Conservation (phyloP, 225 moss, liverwort and hornwort genomes). For the Straminergon stramineum region DNA sequence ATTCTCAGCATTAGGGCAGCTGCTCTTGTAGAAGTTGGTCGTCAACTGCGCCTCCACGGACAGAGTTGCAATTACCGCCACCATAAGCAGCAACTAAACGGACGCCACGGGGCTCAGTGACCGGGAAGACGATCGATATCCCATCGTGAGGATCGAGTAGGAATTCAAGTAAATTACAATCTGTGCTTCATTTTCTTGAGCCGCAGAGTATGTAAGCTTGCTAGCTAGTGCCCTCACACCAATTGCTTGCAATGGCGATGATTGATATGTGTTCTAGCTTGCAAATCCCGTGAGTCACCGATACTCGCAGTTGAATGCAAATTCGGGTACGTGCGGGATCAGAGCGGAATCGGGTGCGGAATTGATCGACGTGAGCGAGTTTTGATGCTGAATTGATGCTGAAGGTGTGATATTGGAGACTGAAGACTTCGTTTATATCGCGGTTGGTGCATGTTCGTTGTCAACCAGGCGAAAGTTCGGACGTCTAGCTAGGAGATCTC, state of each 20-base stretch:
- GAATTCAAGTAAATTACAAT: background rate
- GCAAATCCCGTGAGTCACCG: background rate
- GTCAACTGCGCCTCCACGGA: conserved; percentile 2
- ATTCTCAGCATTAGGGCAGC: conserved; percentile 1
- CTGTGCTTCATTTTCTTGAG: background rate
- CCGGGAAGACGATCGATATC: background rate
- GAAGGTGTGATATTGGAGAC: background rate
- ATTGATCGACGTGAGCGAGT: no score
- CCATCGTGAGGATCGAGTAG: background rate
- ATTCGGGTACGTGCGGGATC: no score
- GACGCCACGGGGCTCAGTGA: background rate
- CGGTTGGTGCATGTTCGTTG: background rate
- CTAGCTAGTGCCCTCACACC: background rate
- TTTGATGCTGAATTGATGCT: background rate
- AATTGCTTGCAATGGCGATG: background rate
- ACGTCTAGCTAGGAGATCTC: background rate
- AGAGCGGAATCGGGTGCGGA: background rate
- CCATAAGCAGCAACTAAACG: background rate
- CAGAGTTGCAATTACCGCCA: background rate
- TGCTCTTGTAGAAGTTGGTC: conserved; percentile 9
- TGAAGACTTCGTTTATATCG: background rate
- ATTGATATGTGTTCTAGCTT: background rate
- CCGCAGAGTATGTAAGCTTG: background rate
- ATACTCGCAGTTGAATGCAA: background rate
- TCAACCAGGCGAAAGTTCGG: background rate